Evolutionary conservation across 2,329 filamentous ascomycete genomes (phyloP).

Genomic region (Elsinoe australis): DNA sequence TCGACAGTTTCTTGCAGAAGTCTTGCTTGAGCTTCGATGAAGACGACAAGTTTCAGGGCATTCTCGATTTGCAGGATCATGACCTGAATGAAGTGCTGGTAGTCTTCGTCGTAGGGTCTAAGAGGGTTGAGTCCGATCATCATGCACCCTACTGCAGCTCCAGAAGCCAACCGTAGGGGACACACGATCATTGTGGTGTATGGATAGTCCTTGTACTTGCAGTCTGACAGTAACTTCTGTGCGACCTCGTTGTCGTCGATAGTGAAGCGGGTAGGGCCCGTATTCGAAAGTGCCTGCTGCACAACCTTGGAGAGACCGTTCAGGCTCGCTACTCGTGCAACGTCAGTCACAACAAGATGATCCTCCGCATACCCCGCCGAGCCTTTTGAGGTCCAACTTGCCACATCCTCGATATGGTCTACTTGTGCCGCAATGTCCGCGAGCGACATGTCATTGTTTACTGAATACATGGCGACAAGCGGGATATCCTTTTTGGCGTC

Average conservation of each 20-base stretch:
- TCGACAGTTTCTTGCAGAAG: slow-evolving; percentile 4
- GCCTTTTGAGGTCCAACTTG: not conserved
- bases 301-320: not conserved
- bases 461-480: not conserved
- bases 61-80: slow-evolving; percentile 17
- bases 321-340: not conserved
- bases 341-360: not conserved
- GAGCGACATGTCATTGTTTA: not conserved
- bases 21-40: slow-evolving; percentile 12
- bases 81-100: slow-evolving; percentile 18
- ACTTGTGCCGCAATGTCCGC: not conserved
- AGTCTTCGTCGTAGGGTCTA: slow-evolving; percentile 19
- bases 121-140: slow-evolving; percentile 16
- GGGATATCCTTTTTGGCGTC: not conserved
- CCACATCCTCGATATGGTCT: not conserved
- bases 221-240: not conserved
- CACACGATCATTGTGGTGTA: slow-evolving; percentile 6
- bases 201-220: not conserved
- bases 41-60: slow-evolving; percentile 9
- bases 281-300: not conserved
- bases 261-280: not conserved
- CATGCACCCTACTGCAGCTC: slow-evolving; percentile 5
- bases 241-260: not conserved
- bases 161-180: not conserved
- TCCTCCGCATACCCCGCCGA: not conserved